Evolutionary conservation across 2,329 filamentous ascomycete species (phyloP), one percentile per base, ranked within the genome.

Genomic region (Chaetomiaceae sp.): DNA sequence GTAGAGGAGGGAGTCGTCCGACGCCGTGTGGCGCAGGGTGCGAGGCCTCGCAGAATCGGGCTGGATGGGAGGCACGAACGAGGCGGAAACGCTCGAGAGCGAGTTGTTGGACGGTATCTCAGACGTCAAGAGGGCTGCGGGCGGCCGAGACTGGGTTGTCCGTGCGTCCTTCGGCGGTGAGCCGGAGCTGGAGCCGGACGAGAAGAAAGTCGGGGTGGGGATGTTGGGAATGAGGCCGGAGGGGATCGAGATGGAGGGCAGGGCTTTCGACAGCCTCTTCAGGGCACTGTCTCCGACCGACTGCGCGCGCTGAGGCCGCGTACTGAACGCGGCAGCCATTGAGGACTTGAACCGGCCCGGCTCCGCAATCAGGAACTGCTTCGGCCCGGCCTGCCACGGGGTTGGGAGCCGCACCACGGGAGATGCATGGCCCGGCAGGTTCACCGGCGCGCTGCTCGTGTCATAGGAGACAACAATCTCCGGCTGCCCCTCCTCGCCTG

Each of bases 1-100:
- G 56, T 85, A 84, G 14, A 93, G 73, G 50, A 94, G 67, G 5
- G 87, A 93, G 48, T 89, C 84, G 61, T 95, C 86, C 1, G 87
- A 91, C 1, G 79, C 81, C 0, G 80, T 78, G 55, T 80, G 73
- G 35, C 79, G 74, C 24, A 88, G 64, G 6, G 50, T 47, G 12
- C 62, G 54, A 22, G 61, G 56, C 38, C 46, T 56, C 4, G 47
- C 33, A 19, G 64, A 48, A 26, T 49, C 38, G 6, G 60, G 55
- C 22, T 46, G 55, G 32, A 56, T 47, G 7, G 35, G 42, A 9
- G 12, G 24, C 4, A 38, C 41, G 18, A 27, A 20, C 10, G 42
- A 27, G 18, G 38, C 19, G 32, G 32, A 17, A 27, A 17, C n/a
- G 24, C 33, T 37, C 20, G 36, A 30, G 22, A 30, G 29, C 5